phyloP scores from a whole-genome alignment of 345 rosid species.

The Gossypium raimondii region DNA sequence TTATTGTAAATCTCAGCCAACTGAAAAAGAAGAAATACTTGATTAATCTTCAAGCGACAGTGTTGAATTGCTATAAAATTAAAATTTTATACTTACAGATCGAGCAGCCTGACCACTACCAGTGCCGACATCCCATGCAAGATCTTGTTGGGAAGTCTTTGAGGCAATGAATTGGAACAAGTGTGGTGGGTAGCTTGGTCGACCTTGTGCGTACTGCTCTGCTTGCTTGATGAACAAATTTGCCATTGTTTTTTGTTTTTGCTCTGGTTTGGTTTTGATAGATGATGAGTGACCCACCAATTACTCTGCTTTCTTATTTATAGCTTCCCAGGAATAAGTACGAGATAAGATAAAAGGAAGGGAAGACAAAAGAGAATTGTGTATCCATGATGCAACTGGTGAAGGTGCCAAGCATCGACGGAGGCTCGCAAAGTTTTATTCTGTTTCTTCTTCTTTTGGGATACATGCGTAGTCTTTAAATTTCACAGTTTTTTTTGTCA shows the following conservation, averaged over 20 bases:
- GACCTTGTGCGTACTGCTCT: conserved; percentile 48
- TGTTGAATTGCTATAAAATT: too few relatives aligned
- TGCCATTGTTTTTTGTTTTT: conserved; percentile 40
- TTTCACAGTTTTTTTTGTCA: too few relatives aligned
- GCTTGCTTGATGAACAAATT: conserved; percentile 72
- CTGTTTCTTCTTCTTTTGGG: too few relatives aligned
- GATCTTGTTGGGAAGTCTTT: conserved; percentile 55
- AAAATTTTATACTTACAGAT: conserved; percentile 38
- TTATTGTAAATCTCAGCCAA: conserved; percentile 59
- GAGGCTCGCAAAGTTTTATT: too few relatives aligned
- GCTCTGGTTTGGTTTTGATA: background rate
- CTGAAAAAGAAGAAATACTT: conserved; percentile 29
- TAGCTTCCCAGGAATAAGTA: background rate
- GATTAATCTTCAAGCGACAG: background rate
- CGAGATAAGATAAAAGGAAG: background rate
- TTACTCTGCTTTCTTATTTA: background rate
- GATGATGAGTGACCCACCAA: background rate
- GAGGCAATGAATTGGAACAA: conserved; percentile 72
- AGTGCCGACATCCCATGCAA: conserved; percentile 87
- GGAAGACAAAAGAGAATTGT: too few relatives aligned
- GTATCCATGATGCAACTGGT: too few relatives aligned
- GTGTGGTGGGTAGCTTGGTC: conserved; percentile 66
- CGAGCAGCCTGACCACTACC: conserved; percentile 84
- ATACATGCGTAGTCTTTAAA: too few relatives aligned
- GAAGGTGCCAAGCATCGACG: too few relatives aligned